Base-by-base conservation (phyloP, 306 rosid genomes). In the Mucuna pruriens region DNA sequence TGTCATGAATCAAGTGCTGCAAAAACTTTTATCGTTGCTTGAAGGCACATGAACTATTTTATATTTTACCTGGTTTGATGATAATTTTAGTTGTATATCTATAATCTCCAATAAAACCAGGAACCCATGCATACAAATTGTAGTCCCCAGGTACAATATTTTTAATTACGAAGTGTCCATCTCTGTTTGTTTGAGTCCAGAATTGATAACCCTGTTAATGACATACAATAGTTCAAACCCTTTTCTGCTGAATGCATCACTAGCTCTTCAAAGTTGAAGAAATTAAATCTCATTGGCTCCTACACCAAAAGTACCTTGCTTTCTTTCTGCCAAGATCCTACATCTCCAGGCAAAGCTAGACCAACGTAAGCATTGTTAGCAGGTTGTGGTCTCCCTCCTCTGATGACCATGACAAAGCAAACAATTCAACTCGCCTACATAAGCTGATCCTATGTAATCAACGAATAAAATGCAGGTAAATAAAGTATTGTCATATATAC, bases 291-390 rank as follows among this genome's bases (percentile, higher is more conserved):
- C 5, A 69, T 11, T 52, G 31, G 57, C 8, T 36, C 31, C 31
- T 29, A 29, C 1, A 9, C 3, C 1, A 76, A 22, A 72, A 36
- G 46, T 82, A 93, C 98, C 90, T 91, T 91, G 89, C 87, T 80
- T 79, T 93, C 98, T 51, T 0, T 80, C 66, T 93, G 97, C 98
- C 97, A 93, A 2, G 97, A 93, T 75, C 98, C 98, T 0, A 72
- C 86, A 1, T 74, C 44, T 71, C 98, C 97, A 1, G 94, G 91
- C n/a, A 82, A 75, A 33, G 97, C 97, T 40, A 93, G 69, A 68
- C 98, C 98, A 73, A 91, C 77, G 67, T 86, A 82, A 9, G 97
- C 98, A 80, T 48, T 74, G 4, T 66, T 48, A n/a, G 88, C 87
- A 51, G n/a, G 7, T 39, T 6, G 46, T 33, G n/a, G 12, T 51